Conservation (phyloP, 305 asterid species). For the Fraxinus paxiana region DNA sequence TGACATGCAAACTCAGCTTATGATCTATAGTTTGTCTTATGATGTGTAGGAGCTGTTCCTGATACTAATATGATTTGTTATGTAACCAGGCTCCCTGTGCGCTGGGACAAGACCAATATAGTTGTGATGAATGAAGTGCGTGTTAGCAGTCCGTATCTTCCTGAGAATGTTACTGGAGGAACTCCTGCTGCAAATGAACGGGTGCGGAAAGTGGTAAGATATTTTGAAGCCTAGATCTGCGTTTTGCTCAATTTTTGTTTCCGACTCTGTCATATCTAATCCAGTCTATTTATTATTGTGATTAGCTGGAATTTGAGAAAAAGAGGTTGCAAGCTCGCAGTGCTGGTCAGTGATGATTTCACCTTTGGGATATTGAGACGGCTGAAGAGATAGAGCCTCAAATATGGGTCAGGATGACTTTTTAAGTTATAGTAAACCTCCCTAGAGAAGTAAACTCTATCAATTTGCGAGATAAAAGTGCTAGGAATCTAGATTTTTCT, state of each 20-base stretch:
- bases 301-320: constrained; percentile 70
- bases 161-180: constrained; percentile 76
- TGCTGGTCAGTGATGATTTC: constrained; percentile 21
- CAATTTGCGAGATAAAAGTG: background rate
- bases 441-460: background rate
- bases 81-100: constrained; percentile 68
- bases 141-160: constrained; percentile 79
- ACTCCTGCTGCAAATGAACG: constrained; percentile 84
- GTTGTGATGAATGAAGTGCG: constrained; percentile 93
- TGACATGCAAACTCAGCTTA: background rate
- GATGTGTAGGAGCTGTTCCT: background rate
- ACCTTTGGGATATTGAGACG: background rate
- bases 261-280: background rate
- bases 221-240: background rate
- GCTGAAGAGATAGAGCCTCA: constrained; percentile 12
- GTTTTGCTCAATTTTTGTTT: background rate
- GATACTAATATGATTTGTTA: background rate
- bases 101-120: constrained; percentile 75
- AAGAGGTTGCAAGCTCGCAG: constrained; percentile 61
- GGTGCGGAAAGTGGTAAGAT: constrained; percentile 85
- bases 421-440: constrained; percentile 1
- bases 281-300: background rate
- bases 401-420: background rate
- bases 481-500: constrained; percentile 3
- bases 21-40: background rate